Base-by-base conservation (phyloP, 2,329 filamentous ascomycete species). In the Penicillium sp. region DNA sequence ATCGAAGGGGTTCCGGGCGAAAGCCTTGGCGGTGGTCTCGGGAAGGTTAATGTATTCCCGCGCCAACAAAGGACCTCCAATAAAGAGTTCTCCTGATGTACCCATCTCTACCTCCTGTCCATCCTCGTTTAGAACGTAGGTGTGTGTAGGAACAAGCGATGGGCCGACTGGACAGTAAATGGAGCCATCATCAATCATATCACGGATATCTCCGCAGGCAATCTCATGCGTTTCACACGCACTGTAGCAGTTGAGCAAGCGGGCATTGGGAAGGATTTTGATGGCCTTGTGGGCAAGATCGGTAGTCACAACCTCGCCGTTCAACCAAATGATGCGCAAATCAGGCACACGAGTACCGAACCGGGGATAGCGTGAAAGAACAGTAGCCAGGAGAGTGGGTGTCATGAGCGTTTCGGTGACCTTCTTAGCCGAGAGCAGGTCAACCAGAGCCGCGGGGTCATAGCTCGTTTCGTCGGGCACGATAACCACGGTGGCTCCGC, bases 331-430 rank as follows among this genome's bases (percentile, higher is more conserved):
- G 0, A 87, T 89, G 43, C 83, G 83, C 54, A 93, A 76, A 18
- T 26, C 24, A 26, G 24, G 24, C 24, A 26, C 24, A 26, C 24
- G 24, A 2, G 24, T 26, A 26, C 24, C 24, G 24, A 26, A 26
- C 24, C 24, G 24, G 24, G 24, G 24, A 26, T 26, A 26, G 24
- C 24, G 24, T 26, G 24, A 26, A 26, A 26, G 24, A 8, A 26
- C 24, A 2, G 89, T 88, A 26, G 89, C 86, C 44, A 93, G 79
- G 14, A 93, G 81, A 0, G 89, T 92, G 0, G 89, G 89, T 0
- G 89, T 92, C 88, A 92, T 92, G 51, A 93, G 81, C 16, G 89
- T 92, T 69, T 93, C 89, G 16, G 89, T 92, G 64, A 92, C 84
- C 53, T 79, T 78, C 68, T 86, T 85, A 16, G 81, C 75, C 0